Evolutionary conservation across 1,284 basidiomycete species (phyloP).

Genomic region (Rhodotorula sp.): DNA sequence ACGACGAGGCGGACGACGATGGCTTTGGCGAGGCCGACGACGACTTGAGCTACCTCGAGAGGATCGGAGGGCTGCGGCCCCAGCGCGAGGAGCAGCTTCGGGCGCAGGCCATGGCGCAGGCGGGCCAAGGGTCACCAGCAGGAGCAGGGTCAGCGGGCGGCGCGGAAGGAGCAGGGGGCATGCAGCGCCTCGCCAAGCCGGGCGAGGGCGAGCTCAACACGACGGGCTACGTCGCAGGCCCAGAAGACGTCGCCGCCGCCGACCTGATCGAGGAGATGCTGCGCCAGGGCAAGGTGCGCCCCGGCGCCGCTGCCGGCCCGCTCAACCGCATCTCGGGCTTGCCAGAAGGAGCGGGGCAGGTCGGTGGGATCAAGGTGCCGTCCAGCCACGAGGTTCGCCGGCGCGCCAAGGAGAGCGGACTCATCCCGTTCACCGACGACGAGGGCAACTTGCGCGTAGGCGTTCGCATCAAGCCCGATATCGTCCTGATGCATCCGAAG

Average conservation of each 20-base stretch:
- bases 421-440: slow-evolving; percentile 16
- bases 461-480: neutral
- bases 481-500: slow-evolving; percentile 10
- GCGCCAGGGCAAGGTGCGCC: slow-evolving; percentile 2
- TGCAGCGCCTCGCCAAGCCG: neutral
- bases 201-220: neutral
- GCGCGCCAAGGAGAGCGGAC: slow-evolving; percentile 1
- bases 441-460: slow-evolving; percentile 6
- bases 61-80: neutral
- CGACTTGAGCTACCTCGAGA: slow-evolving; percentile 9
- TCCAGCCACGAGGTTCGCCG: neutral
- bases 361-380: neutral
- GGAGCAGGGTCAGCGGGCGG: neutral
- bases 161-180: neutral
- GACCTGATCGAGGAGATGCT: slow-evolving; percentile 4
- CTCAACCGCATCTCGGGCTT: slow-evolving; percentile 4
- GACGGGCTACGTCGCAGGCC: neutral
- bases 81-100: neutral
- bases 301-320: neutral
- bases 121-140: neutral
- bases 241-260: neutral
- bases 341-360: slow-evolving; percentile 11
- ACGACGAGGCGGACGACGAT: neutral
- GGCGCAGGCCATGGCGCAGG: too few relatives aligned
- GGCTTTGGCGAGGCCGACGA: slow-evolving; percentile 8